Conservation (phyloP, 176 grass and related monocot genomes). For the Elaeis guineensis region DNA sequence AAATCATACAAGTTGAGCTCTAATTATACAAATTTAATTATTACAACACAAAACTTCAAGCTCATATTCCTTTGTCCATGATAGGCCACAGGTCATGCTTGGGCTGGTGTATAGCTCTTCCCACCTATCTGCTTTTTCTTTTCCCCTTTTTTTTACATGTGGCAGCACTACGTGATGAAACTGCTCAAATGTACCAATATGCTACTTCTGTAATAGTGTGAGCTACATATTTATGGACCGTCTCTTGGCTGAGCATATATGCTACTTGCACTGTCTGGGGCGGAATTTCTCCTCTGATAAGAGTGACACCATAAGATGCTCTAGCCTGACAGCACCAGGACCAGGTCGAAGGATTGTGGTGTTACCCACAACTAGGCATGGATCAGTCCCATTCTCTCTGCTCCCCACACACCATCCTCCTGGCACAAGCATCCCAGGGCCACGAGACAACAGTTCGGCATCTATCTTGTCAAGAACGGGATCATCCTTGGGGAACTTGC, state of each 20-base stretch:
- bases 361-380: slow-evolving; percentile 38
- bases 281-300: slow-evolving; percentile 63
- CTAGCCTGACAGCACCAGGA: slow-evolving; percentile 39
- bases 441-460: slow-evolving; percentile 31
- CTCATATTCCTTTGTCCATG: too few relatives aligned
- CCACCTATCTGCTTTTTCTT: too few relatives aligned
- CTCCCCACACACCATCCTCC: slow-evolving; percentile 60
- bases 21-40: too few relatives aligned
- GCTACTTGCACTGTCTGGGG: slow-evolving; percentile 45
- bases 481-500: slow-evolving; percentile 58
- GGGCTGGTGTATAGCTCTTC: too few relatives aligned
- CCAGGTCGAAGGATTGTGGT: slow-evolving; percentile 24
- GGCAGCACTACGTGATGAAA: too few relatives aligned
- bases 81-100: too few relatives aligned
- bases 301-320: slow-evolving; percentile 41
- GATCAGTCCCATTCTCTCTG: slow-evolving; percentile 32
- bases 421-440: slow-evolving; percentile 28
- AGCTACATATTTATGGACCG: too few relatives aligned
- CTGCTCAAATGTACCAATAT: too few relatives aligned
- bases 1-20: too few relatives aligned
- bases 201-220: too few relatives aligned
- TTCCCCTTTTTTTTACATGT: too few relatives aligned
- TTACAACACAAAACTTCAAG: too few relatives aligned
- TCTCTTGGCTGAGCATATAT: neutral
- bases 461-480: slow-evolving; percentile 58